Evolutionary conservation across 2,329 filamentous ascomycete genomes (phyloP).

Genomic region (Xylaria sp.): DNA sequence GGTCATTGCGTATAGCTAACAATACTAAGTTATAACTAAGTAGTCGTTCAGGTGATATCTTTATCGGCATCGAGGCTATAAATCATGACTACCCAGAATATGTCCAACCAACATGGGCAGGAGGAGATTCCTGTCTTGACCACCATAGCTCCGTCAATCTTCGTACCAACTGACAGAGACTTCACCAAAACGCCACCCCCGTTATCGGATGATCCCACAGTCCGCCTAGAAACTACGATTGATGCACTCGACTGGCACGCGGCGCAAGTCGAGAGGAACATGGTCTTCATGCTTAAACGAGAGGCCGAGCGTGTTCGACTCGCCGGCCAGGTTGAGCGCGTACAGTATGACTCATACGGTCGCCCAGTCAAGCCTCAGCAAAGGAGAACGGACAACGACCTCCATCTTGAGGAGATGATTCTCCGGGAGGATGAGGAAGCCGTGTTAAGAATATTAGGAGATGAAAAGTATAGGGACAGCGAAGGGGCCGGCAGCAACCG

Average conservation of each 20-base stretch:
- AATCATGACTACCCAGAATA: slow-evolving; percentile 26
- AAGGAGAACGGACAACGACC: neutral
- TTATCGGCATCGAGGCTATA: neutral
- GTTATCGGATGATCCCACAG: slow-evolving; percentile 36
- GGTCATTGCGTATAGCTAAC: neutral
- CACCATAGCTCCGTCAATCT: slow-evolving; percentile 43
- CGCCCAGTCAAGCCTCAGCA: slow-evolving; percentile 21
- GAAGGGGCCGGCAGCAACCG: slow-evolving; percentile 3
- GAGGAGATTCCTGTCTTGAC: slow-evolving; percentile 42
- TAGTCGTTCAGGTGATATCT: neutral
- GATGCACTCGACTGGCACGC: slow-evolving; percentile 45
- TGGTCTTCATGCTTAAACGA: slow-evolving; percentile 38
- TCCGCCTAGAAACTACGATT: slow-evolving; percentile 32
- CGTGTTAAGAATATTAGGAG: slow-evolving; percentile 20
- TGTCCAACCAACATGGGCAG: slow-evolving; percentile 8
- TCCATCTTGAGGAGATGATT: slow-evolving; percentile 32
- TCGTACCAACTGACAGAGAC: slow-evolving; percentile 45
- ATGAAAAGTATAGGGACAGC: neutral
- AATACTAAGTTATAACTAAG: neutral
- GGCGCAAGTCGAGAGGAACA: slow-evolving; percentile 44
- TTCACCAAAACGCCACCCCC: slow-evolving; percentile 46
- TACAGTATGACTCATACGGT: slow-evolving; percentile 20
- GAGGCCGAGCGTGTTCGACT: slow-evolving; percentile 37
- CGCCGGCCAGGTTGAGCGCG: slow-evolving; percentile 14
- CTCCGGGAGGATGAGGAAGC: slow-evolving; percentile 19